Conservation (phyloP, 1,139 yeast species). For the Ogataea hybrid region DNA sequence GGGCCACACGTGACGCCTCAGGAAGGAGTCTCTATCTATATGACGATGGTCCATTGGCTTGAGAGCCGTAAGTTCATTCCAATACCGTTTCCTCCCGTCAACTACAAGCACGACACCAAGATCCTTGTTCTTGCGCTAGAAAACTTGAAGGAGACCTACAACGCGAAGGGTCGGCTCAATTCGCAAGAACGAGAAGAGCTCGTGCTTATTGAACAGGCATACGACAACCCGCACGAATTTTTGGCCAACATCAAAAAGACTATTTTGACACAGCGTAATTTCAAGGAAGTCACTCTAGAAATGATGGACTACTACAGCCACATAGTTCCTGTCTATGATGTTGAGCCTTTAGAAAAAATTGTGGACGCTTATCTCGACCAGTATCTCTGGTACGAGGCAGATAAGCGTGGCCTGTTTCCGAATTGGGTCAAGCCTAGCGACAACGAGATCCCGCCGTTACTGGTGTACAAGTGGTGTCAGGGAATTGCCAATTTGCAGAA, state of each 20-base stretch:
- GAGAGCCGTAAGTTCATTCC: conserved; percentile 82
- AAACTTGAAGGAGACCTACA: conserved; percentile 77
- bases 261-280: conserved; percentile 83
- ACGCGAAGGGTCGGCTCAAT: conserved; percentile 80
- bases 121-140: conserved; percentile 86
- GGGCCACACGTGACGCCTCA: conserved; percentile 88
- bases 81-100: conserved; percentile 90
- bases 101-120: conserved; percentile 92
- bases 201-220: conserved; percentile 92
- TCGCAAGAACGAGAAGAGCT: conserved; percentile 89
- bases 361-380: conserved; percentile 97
- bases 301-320: conserved; percentile 92
- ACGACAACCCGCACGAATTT: conserved; percentile 94
- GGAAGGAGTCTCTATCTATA: conserved; percentile 84
- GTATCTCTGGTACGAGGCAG: conserved; percentile 95
- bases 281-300: conserved; percentile 83
- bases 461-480: conserved; percentile 94
- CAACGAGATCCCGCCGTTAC: conserved; percentile 86
- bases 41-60: conserved; percentile 91
- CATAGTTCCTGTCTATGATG: conserved; percentile 78
- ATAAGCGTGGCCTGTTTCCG: conserved; percentile 83
- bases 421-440: conserved; percentile 97
- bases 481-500: conserved; percentile 79
- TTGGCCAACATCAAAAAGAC: conserved; percentile 80
- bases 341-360: conserved; percentile 91